Evolutionary conservation across 2,329 filamentous ascomycete species (phyloP).

Genomic region (Colletotrichum kahawae): DNA sequence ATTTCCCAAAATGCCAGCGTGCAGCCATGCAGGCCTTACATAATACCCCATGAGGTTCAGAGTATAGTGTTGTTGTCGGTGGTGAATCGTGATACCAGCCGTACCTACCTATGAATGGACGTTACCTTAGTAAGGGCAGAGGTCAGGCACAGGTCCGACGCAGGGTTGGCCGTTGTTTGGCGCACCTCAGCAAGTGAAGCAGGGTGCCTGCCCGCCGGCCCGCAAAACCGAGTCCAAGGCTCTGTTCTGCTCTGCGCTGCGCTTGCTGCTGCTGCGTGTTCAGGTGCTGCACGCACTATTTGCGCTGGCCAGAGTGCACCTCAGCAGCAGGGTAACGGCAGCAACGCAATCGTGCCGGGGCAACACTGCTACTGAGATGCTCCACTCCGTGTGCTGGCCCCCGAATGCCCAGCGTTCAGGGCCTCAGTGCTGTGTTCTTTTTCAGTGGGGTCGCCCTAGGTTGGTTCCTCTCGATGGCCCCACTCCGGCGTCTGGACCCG

Average conservation of each 20-base stretch:
- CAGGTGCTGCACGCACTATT: conserved; percentile 1
- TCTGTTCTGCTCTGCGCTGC: background rate
- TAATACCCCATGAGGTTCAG: background rate
- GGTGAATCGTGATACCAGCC: background rate
- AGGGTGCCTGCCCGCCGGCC: background rate
- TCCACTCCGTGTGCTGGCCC: background rate
- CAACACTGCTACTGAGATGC: background rate
- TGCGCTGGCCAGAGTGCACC: background rate
- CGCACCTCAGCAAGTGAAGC: background rate
- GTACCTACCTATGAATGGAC: background rate
- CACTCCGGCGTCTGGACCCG: background rate
- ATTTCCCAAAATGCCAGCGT: background rate
- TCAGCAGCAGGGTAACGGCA: background rate
- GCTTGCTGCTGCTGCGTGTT: background rate
- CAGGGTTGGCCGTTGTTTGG: background rate
- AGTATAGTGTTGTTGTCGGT: background rate
- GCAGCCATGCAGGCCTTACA: background rate
- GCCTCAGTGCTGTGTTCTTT: background rate
- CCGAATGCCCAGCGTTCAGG: background rate
- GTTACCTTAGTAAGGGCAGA: background rate
- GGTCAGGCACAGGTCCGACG: background rate
- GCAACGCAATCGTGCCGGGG: too few relatives aligned
- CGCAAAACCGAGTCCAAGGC: background rate
- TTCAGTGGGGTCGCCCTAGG: background rate
- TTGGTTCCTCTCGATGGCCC: background rate